These are phyloP conservation scores for Verticillium isaacii DNA, from an alignment of 2,329 filamentous ascomycete genomes.

Conservation along the genomic window DNA sequence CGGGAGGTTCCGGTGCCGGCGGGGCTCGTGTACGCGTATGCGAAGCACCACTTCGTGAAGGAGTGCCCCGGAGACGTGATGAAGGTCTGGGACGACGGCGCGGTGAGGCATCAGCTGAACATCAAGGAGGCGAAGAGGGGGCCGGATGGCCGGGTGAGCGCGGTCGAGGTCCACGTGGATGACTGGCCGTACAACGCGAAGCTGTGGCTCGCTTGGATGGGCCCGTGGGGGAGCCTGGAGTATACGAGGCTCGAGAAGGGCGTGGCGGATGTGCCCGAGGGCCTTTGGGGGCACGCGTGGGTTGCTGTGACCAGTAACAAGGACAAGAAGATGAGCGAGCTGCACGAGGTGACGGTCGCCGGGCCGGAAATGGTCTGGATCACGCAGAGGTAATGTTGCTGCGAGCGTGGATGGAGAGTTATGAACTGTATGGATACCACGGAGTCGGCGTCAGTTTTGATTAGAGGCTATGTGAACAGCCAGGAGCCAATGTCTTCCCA, in stretches of 20 bases:
- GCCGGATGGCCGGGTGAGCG: slow-evolving; percentile 4
- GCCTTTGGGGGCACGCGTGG: slow-evolving; percentile 30
- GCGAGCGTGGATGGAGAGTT: background rate
- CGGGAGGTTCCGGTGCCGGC: slow-evolving; percentile 27
- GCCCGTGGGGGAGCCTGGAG: slow-evolving; percentile 26
- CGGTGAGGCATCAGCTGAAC: background rate
- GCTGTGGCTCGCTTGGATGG: slow-evolving; percentile 30
- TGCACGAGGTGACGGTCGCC: slow-evolving; percentile 20
- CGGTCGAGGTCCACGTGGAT: background rate
- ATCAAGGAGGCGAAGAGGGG: slow-evolving; percentile 8
- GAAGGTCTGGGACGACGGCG: background rate
- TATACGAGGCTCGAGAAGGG: slow-evolving; percentile 21
- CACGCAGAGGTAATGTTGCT: slow-evolving; percentile 4
- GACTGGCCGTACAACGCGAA: slow-evolving; percentile 1
- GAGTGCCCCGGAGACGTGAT: slow-evolving; percentile 15
- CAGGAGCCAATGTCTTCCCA: too few species aligned
- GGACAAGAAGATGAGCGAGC: slow-evolving; percentile 13
- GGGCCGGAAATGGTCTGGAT: slow-evolving; percentile 31
- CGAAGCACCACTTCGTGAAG: slow-evolving; percentile 21
- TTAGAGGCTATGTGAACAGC: too few species aligned
- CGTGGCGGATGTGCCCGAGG: slow-evolving; percentile 20
- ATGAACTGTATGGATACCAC: background rate
- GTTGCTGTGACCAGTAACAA: slow-evolving; percentile 23
- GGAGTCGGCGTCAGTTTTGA: background rate
- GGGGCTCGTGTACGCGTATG: slow-evolving; percentile 25